Base-by-base conservation (phyloP, 768 basidiomycete species). In the Crassisporium funariophilum region DNA sequence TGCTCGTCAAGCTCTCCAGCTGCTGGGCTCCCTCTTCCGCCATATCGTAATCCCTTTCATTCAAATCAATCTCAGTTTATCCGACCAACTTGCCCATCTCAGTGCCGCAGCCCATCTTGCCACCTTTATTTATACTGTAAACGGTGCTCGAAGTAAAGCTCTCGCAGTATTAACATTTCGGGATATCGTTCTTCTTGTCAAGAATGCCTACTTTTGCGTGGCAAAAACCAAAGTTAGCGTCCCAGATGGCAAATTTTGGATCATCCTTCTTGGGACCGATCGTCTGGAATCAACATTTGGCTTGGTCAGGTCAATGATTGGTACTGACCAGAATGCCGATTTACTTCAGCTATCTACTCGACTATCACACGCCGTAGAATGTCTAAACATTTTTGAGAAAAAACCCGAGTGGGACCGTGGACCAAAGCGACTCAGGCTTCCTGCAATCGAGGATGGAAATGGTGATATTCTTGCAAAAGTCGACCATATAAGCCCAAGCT, bases 361-460 rank as follows among this genome's bases (percentile, higher is more conserved):
- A 3, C 29, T 64, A 1, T 55, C 63, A 10, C 60, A 59, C 15
- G 51, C 63, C 0, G 54, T 59, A 0, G 62, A 70, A 24, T 56
- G 60, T 2, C 37, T 54, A 0, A 60, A 49, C 16, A 71, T 70
- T 21, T 60, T 71, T 19, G 61, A 56, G 0, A 31, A 54, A 34
- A 47, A 62, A 42, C 70, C 69, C 4, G 50, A 70, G 6, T 73
- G 71, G 68, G 71, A 71, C 36, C 51, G 47, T 15, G 4, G 39
- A 2, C 20, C 41, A 29, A 15, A 25, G 21, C 25, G 31, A 25
- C 47, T 49, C 20, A 49, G 42, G 8, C 23, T 49, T 36, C 35
- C 43, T 10, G 43, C 43, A 33, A 35, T 13, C 35, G 9, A 44
- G 43, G 33, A 24, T 44, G 15, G 34, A 44, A 12, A 21, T 35